Evolutionary conservation across 495 filamentous ascomycete genomes (phyloP), one percentile per base, ranked within the genome.

Genomic region (Trichodelitschia bisporula): DNA sequence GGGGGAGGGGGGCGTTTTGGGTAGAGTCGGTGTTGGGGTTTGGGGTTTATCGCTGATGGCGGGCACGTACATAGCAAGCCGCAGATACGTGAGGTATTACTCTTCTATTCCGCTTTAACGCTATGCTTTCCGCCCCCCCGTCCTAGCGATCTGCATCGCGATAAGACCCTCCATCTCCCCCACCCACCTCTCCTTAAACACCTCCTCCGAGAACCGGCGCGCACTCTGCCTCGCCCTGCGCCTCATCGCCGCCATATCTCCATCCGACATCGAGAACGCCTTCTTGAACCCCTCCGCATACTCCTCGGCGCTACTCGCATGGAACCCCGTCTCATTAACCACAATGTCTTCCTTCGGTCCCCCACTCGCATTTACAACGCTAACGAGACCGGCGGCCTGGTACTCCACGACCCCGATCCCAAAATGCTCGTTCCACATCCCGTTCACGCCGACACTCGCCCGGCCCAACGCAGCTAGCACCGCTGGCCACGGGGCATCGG

Each of bases 381-480:
- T 65, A 31, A 97, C 75, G 19, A 97, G 54, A 0, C 86, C 86
- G 0, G 86, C 89, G 4, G 86, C 86, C 49, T 91, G 86, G 45
- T 97, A 97, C 54, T 97, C 86, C 4, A 97, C 86, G 12, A 95
- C 83, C 3, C 86, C 86, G 37, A 97, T 97, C 12, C 86, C 89
- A 44, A 95, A 97, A 51, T 97, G 86, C 53, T 97, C 86, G 45
- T 92, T 95, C 86, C 89, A 97, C 86, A 97, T 97, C 33, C 70
- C 82, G 43, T 97, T 97, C 2, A 86, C 78, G 20, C 86, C 86
- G 15, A 95, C 59, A 31, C 66, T 82, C 18, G 70, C 62, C 14
- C 55, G 61, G 23, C 63, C 53, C 27, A 95, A 57, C 64, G 77
- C 78, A 15, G 68, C 58, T 9, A 89, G 59, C 25, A 97, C 75